Conservation (phyloP, 108 stramenopile genomes). For the Aureococcus anophagefferens region DNA sequence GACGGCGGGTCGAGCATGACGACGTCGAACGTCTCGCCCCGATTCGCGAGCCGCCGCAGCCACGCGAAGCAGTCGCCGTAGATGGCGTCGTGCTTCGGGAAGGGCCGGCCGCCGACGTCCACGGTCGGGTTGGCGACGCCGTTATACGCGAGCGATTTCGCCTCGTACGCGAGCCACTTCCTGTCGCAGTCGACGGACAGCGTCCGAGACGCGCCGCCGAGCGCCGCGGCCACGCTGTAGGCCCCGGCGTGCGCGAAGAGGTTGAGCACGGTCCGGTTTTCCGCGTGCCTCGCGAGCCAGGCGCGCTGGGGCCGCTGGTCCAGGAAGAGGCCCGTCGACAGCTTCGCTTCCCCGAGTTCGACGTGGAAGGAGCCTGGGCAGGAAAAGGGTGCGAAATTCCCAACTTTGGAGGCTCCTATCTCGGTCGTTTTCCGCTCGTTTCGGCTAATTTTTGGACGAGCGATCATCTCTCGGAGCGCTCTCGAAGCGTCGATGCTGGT, state of each 20-base stretch:
- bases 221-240: conserved; percentile 65
- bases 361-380: too few relatives aligned
- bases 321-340: conserved; percentile 71
- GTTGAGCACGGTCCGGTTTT: conserved; percentile 59
- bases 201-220: conserved; percentile 58
- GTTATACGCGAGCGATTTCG: not conserved
- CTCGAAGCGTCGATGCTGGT: too few relatives aligned
- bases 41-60: conserved; percentile 63
- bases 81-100: conserved; percentile 53
- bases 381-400: too few relatives aligned
- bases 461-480: too few relatives aligned
- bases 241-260: conserved; percentile 72
- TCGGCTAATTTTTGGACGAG: too few relatives aligned
- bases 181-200: conserved; percentile 64
- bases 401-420: too few relatives aligned
- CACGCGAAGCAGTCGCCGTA: conserved; percentile 77
- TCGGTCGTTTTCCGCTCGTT: too few relatives aligned
- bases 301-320: conserved; percentile 63
- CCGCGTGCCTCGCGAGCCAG: conserved; percentile 57
- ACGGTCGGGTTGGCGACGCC: not conserved
- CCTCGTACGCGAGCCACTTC: conserved; percentile 55
- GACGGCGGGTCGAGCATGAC: conserved; percentile 75
- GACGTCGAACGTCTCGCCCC: conserved; percentile 69
- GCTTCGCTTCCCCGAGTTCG: conserved; percentile 46
- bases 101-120: too few relatives aligned